Evolutionary conservation across 768 basidiomycete species (phyloP).

Genomic region (Podaxis sp.): DNA sequence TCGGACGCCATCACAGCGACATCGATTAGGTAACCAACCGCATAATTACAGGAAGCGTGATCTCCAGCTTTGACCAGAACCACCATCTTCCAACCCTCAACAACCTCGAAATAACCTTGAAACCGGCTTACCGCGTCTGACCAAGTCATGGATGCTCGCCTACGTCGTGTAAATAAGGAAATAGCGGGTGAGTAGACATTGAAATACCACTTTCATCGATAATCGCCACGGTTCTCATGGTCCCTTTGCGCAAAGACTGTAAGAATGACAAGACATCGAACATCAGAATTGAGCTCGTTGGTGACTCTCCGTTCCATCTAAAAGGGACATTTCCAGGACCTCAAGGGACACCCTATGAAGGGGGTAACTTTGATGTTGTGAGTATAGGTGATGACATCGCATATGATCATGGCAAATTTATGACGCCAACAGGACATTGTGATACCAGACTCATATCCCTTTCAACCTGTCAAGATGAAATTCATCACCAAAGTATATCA

Average conservation of each 20-base stretch:
- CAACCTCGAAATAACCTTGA: background rate
- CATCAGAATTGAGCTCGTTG: constrained; percentile 83
- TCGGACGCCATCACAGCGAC: too few species aligned
- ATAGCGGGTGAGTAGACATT: constrained; percentile 58
- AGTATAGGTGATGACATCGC: constrained; percentile 25
- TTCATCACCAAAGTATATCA: constrained; percentile 97
- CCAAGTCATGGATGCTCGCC: constrained; percentile 71
- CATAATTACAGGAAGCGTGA: background rate
- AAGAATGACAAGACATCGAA: constrained; percentile 91
- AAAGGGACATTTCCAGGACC: constrained; percentile 90
- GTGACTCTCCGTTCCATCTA: constrained; percentile 88
- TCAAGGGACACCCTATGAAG: constrained; percentile 89
- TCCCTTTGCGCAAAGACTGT: constrained; percentile 55
- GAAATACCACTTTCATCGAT: background rate
- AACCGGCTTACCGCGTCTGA: background rate
- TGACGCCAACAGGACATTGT: constrained; percentile 67
- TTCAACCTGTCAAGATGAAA: constrained; percentile 97
- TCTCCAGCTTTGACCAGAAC: constrained; percentile 1
- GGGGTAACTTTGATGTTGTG: constrained; percentile 89
- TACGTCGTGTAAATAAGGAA: constrained; percentile 91
- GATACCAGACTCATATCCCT: constrained; percentile 88
- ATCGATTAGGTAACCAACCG: constrained; percentile 7
- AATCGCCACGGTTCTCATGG: constrained; percentile 11
- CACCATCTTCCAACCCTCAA: background rate
- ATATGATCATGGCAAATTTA: constrained; percentile 3